Evolutionary conservation across 2,329 filamentous ascomycete genomes (phyloP), one percentile per base, ranked within the genome.

Genomic region (Diplodia mutila): DNA sequence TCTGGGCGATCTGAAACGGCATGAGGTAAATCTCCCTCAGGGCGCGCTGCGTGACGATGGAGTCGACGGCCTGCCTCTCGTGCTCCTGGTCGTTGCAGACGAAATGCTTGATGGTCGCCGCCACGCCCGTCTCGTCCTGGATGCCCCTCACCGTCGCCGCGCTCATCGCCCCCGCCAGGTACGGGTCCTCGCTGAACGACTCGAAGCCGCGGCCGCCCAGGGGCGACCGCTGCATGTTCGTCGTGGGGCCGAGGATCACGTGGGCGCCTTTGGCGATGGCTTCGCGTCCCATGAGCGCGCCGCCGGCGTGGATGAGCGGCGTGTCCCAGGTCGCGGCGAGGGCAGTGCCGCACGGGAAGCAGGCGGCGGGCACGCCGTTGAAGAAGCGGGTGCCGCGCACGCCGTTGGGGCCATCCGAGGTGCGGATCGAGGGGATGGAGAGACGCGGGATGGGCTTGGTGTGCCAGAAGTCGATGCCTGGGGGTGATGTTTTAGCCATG

Each of bases 191-290:
- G 25, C 87, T 86, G 73, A 87, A 91, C 1, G 86, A 90, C 75
- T 93, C 90, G 71, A 94, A 95, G 69, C 93, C 93, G 68, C 92
- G 86, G 8, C 92, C 92, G 4, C 91, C 91, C 0, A 95, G 83
- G 0, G 92, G 92, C 67, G 91, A 90, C 16, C 92, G 86, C 72
- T 95, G 92, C 80, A 92, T 89, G 78, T 91, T 93, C 67, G 93
- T 89, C 0, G 91, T 93, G 0, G 91, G 91, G 0, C 89, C 91
- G 2, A 94, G 84, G 8, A 94, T 82, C 52, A 94, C 85, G 69
- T 91, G 86, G 32, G 90, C 89, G 4, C 90, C 90, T 74, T 92
- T 90, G 7, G 90, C 90, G 71, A 87, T 89, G 25, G 85, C 85
- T 77, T 94, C 91, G 16, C 88, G 82, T 1, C 89, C 91, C 70